Evolutionary conservation across 139 green algal genomes (phyloP).

Genomic region (Tetradesmus obliquus): DNA sequence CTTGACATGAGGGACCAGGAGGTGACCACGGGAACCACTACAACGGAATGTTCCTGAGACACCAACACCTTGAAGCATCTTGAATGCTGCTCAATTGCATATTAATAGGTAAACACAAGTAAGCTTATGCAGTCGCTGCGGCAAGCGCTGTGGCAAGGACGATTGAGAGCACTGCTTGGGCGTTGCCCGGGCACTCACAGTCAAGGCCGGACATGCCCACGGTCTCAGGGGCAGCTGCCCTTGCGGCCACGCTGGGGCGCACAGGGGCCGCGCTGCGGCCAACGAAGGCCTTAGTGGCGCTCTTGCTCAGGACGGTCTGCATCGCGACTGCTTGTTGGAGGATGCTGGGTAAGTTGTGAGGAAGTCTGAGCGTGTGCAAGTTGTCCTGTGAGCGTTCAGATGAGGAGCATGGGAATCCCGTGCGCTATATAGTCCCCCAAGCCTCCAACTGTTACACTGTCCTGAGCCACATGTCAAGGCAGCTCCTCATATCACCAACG

Average conservation of each 20-base stretch:
- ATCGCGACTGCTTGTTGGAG: background rate
- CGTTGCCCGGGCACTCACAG: slow-evolving; percentile 3
- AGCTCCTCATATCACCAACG: background rate
- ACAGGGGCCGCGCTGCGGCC: background rate
- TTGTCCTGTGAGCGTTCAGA: background rate
- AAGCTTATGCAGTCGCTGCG: too few species aligned
- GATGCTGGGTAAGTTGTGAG: background rate
- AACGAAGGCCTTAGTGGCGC: background rate
- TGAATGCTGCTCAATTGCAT: background rate
- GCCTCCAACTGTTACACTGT: background rate
- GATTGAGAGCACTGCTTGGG: background rate
- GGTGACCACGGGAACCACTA: background rate
- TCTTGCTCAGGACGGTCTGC: slow-evolving; percentile 11
- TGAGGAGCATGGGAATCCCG: background rate
- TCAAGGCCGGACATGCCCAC: background rate
- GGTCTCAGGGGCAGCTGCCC: background rate
- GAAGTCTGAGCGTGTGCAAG: background rate
- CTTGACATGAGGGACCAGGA: background rate
- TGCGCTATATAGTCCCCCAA: background rate
- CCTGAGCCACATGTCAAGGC: background rate
- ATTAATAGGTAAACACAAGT: background rate
- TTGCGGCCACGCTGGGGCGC: slow-evolving; percentile 8
- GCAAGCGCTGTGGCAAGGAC: background rate
- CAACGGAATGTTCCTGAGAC: background rate
- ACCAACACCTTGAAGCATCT: background rate